Evolutionary conservation across 129 eudicot genomes (phyloP).

Genomic region (Deinandra increscens): DNA sequence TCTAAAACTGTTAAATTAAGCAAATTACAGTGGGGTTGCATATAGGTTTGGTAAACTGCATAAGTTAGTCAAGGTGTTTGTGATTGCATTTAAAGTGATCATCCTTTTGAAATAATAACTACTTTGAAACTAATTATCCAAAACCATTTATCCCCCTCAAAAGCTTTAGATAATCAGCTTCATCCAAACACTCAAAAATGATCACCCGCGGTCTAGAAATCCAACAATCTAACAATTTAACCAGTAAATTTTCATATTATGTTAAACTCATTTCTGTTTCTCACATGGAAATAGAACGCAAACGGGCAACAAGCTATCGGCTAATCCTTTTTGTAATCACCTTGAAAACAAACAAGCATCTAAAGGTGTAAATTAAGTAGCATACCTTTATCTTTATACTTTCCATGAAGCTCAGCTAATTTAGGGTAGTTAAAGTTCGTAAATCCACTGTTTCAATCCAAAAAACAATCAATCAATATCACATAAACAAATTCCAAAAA

Average conservation of each 20-base stretch:
- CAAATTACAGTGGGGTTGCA: too few relatives aligned
- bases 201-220: not conserved
- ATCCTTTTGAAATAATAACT: not conserved
- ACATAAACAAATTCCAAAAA: not conserved
- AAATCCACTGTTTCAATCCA: conserved; percentile 62
- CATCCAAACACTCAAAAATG: not conserved
- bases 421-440: conserved; percentile 69
- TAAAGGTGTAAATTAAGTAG: conserved; percentile 5
- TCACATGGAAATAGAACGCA: too few relatives aligned
- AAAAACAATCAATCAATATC: conserved; percentile 5
- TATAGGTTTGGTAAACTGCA: not conserved
- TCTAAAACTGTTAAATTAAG: too few relatives aligned
- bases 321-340: too few relatives aligned
- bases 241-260: too few relatives aligned
- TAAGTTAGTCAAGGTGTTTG: not conserved
- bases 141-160: not conserved
- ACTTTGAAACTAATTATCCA: not conserved
- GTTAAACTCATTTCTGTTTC: too few relatives aligned
- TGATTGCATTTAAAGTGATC: not conserved
- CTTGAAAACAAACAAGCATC: not conserved
- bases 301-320: too few relatives aligned
- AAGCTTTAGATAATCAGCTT: not conserved
- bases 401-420: conserved; percentile 65
- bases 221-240: too few relatives aligned
- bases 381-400: conserved; percentile 71